These are phyloP conservation scores for Lactuca sativa DNA, from an alignment of 129 eudicot species.

Conservation along the genomic window DNA sequence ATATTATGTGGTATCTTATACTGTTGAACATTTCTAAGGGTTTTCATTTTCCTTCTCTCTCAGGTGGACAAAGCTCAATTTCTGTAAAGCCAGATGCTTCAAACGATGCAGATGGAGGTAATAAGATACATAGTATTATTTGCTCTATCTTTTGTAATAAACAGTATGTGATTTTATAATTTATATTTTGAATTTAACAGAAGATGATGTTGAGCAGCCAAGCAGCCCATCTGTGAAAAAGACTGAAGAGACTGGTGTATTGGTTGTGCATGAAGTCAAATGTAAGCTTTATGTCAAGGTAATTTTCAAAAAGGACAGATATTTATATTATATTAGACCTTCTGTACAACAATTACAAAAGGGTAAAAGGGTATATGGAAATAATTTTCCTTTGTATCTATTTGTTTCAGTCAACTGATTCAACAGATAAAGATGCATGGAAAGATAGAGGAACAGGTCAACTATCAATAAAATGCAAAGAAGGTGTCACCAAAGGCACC, in stretches of 20 bases:
- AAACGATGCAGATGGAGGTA: conserved; percentile 75
- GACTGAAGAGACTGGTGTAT: conserved; percentile 77
- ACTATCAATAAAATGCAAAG: conserved; percentile 79
- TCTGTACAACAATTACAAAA: not conserved
- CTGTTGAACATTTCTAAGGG: not conserved
- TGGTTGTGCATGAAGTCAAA: conserved; percentile 89
- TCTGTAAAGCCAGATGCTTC: conserved; percentile 50
- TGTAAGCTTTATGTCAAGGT: conserved; percentile 99
- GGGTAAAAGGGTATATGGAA: conserved; percentile 7
- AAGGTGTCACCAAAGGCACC: conserved; percentile 78
- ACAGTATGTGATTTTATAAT: not conserved
- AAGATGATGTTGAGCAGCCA: conserved; percentile 83
- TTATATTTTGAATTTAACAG: conserved; percentile 31
- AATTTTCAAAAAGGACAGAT: conserved; percentile 12
- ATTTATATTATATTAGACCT: not conserved
- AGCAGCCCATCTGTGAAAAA: conserved; percentile 95
- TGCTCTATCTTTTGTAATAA: not conserved
- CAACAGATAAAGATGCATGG: conserved; percentile 80
- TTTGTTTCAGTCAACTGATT: conserved; percentile 71
- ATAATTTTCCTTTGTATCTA: not conserved
- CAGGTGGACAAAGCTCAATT: conserved; percentile 55
- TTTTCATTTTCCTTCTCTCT: conserved; percentile 11
- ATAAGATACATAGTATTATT: conserved; percentile 20
- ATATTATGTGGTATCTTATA: not conserved
- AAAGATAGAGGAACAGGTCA: conserved; percentile 91